Percentiles rank a stretch among this genome's conserved stretches.
Conservation (phyloP, 495 filamentous ascomycete species). For the Penicillium pulvis region DNA sequence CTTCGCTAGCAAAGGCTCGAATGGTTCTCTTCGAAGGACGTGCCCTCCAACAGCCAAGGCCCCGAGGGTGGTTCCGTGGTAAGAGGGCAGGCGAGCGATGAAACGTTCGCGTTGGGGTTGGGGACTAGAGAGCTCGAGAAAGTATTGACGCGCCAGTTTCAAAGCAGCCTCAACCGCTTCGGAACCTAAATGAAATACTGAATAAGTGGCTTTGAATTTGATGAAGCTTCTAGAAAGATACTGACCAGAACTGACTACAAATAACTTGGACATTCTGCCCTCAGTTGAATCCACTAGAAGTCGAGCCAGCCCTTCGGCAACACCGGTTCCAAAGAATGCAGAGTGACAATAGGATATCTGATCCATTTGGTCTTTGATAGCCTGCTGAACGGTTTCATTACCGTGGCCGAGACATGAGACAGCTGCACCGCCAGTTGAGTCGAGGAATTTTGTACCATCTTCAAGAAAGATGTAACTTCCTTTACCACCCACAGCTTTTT, state of each 20-base stretch:
- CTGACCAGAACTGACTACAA: conserved; percentile 61
- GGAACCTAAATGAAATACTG: conserved; percentile 48
- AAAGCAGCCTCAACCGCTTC: conserved; percentile 73
- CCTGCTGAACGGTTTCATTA: conserved; percentile 44
- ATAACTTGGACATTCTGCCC: conserved; percentile 46
- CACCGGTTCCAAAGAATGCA: conserved; percentile 51
- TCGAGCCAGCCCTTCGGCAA: conserved; percentile 46
- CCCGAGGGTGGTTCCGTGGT: conserved; percentile 75
- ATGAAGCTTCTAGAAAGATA: not conserved
- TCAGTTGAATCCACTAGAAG: conserved; percentile 50
- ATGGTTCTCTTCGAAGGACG: conserved; percentile 60
- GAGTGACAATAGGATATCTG: conserved; percentile 56
- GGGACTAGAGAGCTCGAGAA: conserved; percentile 51
- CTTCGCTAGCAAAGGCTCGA: conserved; percentile 62
- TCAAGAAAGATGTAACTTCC: conserved; percentile 53
- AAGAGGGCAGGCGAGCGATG: conserved; percentile 69
- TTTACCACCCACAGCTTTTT: conserved; percentile 42
- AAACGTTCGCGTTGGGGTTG: conserved; percentile 56
- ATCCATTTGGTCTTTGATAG: conserved; percentile 52
- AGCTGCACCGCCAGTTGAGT: conserved; percentile 57
- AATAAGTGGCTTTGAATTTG: not conserved
- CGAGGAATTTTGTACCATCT: conserved; percentile 65
- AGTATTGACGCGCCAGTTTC: conserved; percentile 66
- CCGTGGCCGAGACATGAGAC: conserved; percentile 55
- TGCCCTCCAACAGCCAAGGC: conserved; percentile 66